Percentiles rank a stretch among this genome's conserved stretches.
phyloP scores from a whole-genome alignment of 345 rosid species.

The Diplotaxis tenuifolia region DNA sequence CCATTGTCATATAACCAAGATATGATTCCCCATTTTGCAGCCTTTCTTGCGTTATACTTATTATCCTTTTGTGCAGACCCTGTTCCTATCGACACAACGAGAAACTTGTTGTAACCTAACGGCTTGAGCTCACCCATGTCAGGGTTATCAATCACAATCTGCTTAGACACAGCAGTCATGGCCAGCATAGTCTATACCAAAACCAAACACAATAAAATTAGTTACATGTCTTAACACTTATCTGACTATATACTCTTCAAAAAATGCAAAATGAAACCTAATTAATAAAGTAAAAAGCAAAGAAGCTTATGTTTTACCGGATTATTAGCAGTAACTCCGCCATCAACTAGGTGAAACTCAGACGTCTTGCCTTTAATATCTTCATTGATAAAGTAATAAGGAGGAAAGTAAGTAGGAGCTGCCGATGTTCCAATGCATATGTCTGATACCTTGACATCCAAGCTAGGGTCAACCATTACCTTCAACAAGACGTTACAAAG shows the following conservation, averaged over 20 bases:
- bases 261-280: not conserved
- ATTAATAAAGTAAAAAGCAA: not conserved
- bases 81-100: conserved; percentile 66
- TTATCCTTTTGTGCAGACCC: conserved; percentile 43
- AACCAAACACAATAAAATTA: conserved; percentile 1
- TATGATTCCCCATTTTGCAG: conserved; percentile 67
- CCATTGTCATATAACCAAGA: conserved; percentile 54
- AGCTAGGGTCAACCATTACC: conserved; percentile 33
- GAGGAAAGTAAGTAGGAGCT: conserved; percentile 70
- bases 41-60: conserved; percentile 45
- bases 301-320: conserved; percentile 44
- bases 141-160: conserved; percentile 47
- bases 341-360: conserved; percentile 74
- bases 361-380: conserved; percentile 38
- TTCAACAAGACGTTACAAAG: conserved; percentile 20
- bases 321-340: conserved; percentile 63
- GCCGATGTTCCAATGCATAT: conserved; percentile 71
- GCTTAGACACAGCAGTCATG: conserved; percentile 55
- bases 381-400: conserved; percentile 50
- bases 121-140: conserved; percentile 43
- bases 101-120: conserved; percentile 47
- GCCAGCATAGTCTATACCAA: conserved; percentile 58
- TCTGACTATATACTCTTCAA: not conserved
- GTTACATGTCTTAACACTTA: not conserved
- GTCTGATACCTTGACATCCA: conserved; percentile 59